phyloP scores from a whole-genome alignment of 2,329 filamentous ascomycete species.

The Monosporascus sp. region DNA sequence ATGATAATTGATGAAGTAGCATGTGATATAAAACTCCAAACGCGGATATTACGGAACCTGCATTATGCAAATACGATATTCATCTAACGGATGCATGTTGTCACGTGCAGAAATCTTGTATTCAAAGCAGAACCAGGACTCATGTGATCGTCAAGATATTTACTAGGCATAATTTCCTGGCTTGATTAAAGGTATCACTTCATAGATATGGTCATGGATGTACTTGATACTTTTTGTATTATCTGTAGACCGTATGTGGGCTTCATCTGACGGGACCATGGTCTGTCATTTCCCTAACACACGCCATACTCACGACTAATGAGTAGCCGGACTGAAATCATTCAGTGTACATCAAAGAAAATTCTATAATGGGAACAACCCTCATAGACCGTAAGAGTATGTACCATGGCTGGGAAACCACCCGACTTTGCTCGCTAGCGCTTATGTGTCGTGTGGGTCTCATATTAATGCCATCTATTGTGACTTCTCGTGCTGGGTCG shows the following conservation, averaged over 20 bases:
- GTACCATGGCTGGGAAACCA: constrained; percentile 20
- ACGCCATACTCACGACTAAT: constrained; percentile 15
- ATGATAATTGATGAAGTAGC: too few species aligned
- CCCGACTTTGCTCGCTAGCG: background rate
- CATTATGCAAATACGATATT: too few species aligned
- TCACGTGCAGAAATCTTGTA: too few species aligned
- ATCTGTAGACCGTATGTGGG: constrained; percentile 26
- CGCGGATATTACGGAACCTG: too few species aligned
- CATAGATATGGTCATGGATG: too few species aligned
- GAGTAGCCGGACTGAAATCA: constrained; percentile 23
- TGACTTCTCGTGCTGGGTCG: constrained; percentile 87
- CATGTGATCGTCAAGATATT: too few species aligned
- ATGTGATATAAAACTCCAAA: too few species aligned
- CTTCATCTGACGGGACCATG: constrained; percentile 24
- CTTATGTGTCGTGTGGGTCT: constrained; percentile 4
- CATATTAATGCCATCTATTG: constrained; percentile 42
- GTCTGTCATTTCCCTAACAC: constrained; percentile 22
- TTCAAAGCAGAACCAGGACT: too few species aligned
- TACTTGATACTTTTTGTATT: constrained; percentile 22
- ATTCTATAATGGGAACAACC: constrained; percentile 22
- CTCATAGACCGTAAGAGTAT: constrained; percentile 25
- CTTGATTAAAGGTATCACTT: too few species aligned
- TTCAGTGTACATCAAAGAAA: constrained; percentile 31
- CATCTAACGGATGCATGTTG: too few species aligned
- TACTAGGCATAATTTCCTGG: too few species aligned